Percentiles rank a stretch among this genome's conserved stretches.
These are phyloP conservation scores for Xylaria nigripes DNA, from an alignment of 495 filamentous ascomycete species.

Conservation along the genomic window DNA sequence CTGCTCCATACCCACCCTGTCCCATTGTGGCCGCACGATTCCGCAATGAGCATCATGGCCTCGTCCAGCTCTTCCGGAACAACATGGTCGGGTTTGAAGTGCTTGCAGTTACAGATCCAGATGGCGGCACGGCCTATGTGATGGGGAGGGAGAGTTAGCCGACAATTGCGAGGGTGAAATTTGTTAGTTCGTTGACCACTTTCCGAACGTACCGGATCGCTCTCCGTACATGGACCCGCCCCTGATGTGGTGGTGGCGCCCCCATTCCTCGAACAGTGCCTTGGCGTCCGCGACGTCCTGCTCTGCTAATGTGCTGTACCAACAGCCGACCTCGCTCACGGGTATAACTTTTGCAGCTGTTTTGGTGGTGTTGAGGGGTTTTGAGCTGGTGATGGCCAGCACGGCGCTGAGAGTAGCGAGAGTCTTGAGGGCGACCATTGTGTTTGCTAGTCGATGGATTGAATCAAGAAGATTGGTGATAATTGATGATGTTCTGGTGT, in stretches of 20 bases:
- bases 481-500: not conserved
- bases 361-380: not conserved
- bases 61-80: not conserved
- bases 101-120: constrained; percentile 10
- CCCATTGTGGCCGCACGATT: not conserved
- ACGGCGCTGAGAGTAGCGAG: not conserved
- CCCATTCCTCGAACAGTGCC: not conserved
- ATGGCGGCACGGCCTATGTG: not conserved
- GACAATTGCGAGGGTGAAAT: too few species aligned
- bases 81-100: not conserved
- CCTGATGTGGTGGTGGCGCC: not conserved
- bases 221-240: not conserved
- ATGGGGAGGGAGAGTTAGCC: not conserved
- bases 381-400: not conserved
- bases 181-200: not conserved
- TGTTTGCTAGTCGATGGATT: not conserved
- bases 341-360: not conserved
- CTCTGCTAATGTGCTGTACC: not conserved
- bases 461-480: too few species aligned
- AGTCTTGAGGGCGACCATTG: not conserved
- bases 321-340: constrained; percentile 4
- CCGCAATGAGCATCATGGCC: not conserved
- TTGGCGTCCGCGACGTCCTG: not conserved
- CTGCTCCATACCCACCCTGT: constrained; percentile 5
- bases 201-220: not conserved